Base-by-base conservation (phyloP, 257 asterid genomes). In the Rubia yunnanensis region DNA sequence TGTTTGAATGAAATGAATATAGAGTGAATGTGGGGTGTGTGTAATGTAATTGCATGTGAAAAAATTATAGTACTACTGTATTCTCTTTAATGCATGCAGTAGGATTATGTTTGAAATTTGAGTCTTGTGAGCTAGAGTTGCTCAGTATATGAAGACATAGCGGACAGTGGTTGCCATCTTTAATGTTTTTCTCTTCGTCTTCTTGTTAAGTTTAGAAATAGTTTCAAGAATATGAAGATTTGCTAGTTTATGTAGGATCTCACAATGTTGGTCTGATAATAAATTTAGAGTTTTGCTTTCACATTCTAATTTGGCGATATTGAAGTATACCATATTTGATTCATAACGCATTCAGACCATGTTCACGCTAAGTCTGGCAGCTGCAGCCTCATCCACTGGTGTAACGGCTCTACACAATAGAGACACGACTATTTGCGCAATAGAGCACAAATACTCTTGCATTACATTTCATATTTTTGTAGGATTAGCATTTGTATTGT, bases 111-210 rank as follows among this genome's bases (percentile, higher is more conserved):
- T n/a, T n/a, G n/a, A n/a, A n/a, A n/a, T n/a, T n/a, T n/a, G n/a
- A n/a, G n/a, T n/a, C n/a, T n/a, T n/a, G n/a, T n/a, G 98, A 84
- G 96, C 95, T 59, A 96, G 98, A 74, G 98, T 86, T 66, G 98
- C 98, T 11, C 86, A 88, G 60, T 91, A 88, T 85, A 88, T 88
- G 96, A 92, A 91, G 85, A 85, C 77, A 17, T 96, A 91, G 72
- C 86, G 98, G 95, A 82, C 92, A 78, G 92, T 88, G 5, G 95
- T 92, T 64, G 98, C 96, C 1, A 86, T 92, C 78, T 88, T 86
- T 75, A 92, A 92, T 22, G 80, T 80, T 17, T 71, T 88, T 71
- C 96, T 88, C 66, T 92, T 82, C 27, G 75, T n/a, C n/a, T n/a
- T 88, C 75, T 75, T 91, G 95, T 96, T 91, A 89, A 64, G 58